Evolutionary conservation across 768 basidiomycete species (phyloP).

Genomic region (Leucogyrophana mollusca): DNA sequence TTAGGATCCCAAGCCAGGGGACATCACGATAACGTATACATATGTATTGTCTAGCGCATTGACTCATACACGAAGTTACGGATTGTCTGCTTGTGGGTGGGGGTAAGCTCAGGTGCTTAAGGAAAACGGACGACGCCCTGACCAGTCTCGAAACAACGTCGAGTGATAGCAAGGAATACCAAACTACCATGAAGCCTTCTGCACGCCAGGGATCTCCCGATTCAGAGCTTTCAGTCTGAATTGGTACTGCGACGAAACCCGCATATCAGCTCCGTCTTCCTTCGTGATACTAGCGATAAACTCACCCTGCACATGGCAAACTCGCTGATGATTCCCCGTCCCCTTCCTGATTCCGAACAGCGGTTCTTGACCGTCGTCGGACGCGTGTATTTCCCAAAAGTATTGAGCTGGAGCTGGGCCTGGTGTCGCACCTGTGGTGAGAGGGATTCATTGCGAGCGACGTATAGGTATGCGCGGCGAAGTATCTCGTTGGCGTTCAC

Average conservation of each 20-base stretch:
- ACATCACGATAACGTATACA: too few relatives aligned
- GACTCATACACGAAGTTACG: too few relatives aligned
- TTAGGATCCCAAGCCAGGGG: too few relatives aligned
- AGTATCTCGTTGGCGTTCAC: constrained; percentile 76
- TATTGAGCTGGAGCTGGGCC: constrained; percentile 91
- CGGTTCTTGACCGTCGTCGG: constrained; percentile 90
- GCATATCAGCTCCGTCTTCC: too few relatives aligned
- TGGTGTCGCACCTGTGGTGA: constrained; percentile 88
- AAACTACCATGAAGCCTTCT: constrained; percentile 86
- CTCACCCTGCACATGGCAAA: constrained; percentile 82
- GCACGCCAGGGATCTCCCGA: constrained; percentile 84
- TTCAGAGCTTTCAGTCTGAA: constrained; percentile 83
- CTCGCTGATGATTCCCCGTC: constrained; percentile 85
- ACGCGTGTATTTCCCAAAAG: constrained; percentile 77
- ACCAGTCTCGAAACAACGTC: too few relatives aligned
- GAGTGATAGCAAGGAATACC: too few relatives aligned
- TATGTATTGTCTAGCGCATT: too few relatives aligned
- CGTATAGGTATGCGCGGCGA: constrained; percentile 88
- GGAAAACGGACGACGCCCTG: too few relatives aligned
- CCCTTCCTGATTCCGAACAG: constrained; percentile 81
- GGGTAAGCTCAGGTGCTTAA: too few relatives aligned
- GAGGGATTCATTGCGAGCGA: constrained; percentile 89
- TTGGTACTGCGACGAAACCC: constrained; percentile 68
- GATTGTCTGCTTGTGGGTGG: too few relatives aligned
- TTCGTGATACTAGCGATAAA: constrained; percentile 8